Conservation (phyloP, 176 grass and related monocot species). For the Tuctoria greenei region DNA sequence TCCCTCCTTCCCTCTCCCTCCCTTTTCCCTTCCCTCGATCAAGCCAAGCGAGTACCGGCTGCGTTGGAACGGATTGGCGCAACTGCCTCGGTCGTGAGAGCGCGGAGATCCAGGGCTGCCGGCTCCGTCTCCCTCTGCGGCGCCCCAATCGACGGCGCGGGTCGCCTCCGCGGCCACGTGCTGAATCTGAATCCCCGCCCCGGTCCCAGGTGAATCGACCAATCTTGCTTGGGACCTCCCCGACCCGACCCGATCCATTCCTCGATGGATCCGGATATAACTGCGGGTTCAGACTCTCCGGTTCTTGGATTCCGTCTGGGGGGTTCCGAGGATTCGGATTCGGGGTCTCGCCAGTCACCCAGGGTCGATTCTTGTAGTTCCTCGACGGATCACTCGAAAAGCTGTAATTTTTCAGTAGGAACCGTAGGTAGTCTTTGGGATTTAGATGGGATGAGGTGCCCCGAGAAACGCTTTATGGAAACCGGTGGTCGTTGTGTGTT, state of each 20-base stretch:
- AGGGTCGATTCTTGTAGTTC: not conserved
- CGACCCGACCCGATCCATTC: too few relatives aligned
- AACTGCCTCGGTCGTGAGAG: not conserved
- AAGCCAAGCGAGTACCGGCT: not conserved
- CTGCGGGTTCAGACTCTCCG: not conserved
- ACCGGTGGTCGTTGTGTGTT: not conserved
- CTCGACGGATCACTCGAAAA: not conserved
- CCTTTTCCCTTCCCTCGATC: not conserved
- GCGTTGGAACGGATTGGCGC: not conserved
- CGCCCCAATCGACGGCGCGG: not conserved
- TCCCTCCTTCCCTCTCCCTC: not conserved
- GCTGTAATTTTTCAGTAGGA: not conserved
- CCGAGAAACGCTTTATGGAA: not conserved
- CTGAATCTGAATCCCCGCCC: not conserved
- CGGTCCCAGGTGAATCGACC: constrained; percentile 8
- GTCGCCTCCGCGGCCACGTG: not conserved
- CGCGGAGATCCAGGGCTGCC: constrained; percentile 17
- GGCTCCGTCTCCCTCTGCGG: not conserved
- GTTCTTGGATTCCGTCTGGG: not conserved
- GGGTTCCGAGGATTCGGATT: not conserved
- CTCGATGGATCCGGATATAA: too few relatives aligned
- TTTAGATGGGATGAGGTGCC: not conserved
- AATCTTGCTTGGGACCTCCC: not conserved
- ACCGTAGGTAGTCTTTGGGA: not conserved
- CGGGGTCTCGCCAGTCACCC: not conserved